A percentile compares a stretch with the other conserved stretches of the same genome.
Evolutionary conservation across 1,284 basidiomycete genomes (phyloP).

Genomic region (Puccinia coronata): DNA sequence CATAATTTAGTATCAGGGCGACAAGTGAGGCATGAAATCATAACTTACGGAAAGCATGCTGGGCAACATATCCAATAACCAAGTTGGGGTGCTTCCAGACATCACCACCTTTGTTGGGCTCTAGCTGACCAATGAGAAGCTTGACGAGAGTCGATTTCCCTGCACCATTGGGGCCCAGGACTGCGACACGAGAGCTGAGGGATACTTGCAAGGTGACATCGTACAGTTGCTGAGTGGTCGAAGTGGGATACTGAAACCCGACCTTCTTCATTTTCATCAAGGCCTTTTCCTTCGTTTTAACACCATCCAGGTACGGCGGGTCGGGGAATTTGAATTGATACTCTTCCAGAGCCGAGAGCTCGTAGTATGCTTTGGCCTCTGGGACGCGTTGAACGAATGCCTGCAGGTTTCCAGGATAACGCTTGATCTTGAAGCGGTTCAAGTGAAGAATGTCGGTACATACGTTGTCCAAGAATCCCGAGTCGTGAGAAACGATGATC

Average conservation of each 20-base stretch:
- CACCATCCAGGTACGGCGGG: conserved; percentile 94
- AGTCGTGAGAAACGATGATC: conserved; percentile 96
- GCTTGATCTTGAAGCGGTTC: conserved; percentile 98
- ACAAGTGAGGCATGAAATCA: conserved; percentile 13
- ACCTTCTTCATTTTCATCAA: conserved; percentile 97
- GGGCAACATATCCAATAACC: conserved; percentile 97
- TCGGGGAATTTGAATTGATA: conserved; percentile 96
- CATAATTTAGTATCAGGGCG: background rate
- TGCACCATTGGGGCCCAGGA: conserved; percentile 95
- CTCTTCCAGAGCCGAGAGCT: conserved; percentile 88
- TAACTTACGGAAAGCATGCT: conserved; percentile 88
- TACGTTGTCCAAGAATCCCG: conserved; percentile 96
- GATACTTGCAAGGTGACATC: conserved; percentile 95
- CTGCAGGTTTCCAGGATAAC: conserved; percentile 97
- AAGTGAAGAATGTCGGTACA: conserved; percentile 98
- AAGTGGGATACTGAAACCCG: conserved; percentile 90
- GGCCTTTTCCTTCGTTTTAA: conserved; percentile 99
- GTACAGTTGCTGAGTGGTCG: conserved; percentile 82
- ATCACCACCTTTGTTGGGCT: conserved; percentile 92
- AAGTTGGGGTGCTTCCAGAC: conserved; percentile 99
- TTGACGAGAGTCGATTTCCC: conserved; percentile 99
- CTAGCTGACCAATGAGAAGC: conserved; percentile 94
- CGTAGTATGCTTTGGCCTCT: conserved; percentile 97
- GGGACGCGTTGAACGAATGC: conserved; percentile 89
- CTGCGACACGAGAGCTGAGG: conserved; percentile 91